phyloP scores from a whole-genome alignment of 129 eudicot genomes.

The Ambrosia artemisiifolia region DNA sequence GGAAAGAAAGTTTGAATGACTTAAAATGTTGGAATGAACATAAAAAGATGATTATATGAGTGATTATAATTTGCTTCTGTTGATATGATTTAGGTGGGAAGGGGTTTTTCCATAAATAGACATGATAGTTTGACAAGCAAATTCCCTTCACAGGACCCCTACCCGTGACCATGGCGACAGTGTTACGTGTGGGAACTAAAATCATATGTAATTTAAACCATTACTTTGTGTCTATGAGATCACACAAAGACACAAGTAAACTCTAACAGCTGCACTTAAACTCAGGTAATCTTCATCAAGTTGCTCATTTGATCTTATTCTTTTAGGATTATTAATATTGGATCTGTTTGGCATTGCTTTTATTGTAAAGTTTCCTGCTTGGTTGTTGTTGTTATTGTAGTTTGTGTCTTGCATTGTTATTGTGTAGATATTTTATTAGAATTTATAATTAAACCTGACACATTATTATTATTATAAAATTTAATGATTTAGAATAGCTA shows the following conservation, averaged over 20 bases:
- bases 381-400: background rate
- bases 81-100: too few species aligned
- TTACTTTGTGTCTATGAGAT: background rate
- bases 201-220: too few species aligned
- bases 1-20: too few species aligned
- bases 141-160: too few species aligned
- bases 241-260: slow-evolving; percentile 14
- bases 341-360: background rate
- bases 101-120: too few species aligned
- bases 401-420: slow-evolving; percentile 1
- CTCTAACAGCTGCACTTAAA: slow-evolving; percentile 6
- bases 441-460: slow-evolving; percentile 13
- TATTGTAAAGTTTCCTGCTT: slow-evolving; percentile 3
- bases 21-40: too few species aligned
- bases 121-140: too few species aligned
- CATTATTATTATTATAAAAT: background rate
- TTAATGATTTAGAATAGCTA: background rate
- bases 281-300: slow-evolving; percentile 15
- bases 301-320: slow-evolving; percentile 12
- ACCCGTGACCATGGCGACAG: too few species aligned
- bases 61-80: too few species aligned
- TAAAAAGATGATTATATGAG: too few species aligned
- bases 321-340: slow-evolving; percentile 9
- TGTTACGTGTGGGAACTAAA: too few species aligned
- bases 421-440: background rate